These are phyloP conservation scores for Apiospora sp. DNA, from an alignment of 2,329 filamentous ascomycete genomes.

Conservation along the genomic window DNA sequence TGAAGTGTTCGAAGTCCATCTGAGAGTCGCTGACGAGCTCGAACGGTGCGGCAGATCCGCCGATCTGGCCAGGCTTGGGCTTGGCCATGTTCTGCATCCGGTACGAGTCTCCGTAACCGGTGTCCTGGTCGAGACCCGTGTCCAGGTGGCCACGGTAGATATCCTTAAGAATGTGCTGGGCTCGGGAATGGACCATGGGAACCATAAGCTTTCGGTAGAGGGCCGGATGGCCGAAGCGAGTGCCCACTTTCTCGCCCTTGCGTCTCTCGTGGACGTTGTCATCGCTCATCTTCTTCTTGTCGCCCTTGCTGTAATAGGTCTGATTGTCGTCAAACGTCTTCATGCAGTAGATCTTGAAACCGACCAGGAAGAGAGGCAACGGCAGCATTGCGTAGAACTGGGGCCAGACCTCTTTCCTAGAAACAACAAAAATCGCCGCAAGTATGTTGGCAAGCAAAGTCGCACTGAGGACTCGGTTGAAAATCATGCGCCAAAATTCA, in stretches of 20 bases:
- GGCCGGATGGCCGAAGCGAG: conserved; percentile 87
- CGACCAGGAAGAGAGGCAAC: conserved; percentile 77
- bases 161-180: conserved; percentile 81
- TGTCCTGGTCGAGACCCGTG: conserved; percentile 66
- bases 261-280: conserved; percentile 56
- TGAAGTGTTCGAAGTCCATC: conserved; percentile 89
- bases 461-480: conserved; percentile 89
- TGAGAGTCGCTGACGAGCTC: conserved; percentile 86
- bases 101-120: conserved; percentile 83
- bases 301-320: conserved; percentile 71
- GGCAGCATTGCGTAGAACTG: conserved; percentile 82
- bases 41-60: conserved; percentile 67
- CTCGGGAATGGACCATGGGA: conserved; percentile 91
- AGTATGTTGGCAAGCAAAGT: conserved; percentile 80
- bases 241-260: conserved; percentile 71
- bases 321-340: conserved; percentile 80
- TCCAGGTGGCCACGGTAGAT: conserved; percentile 83
- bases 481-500: conserved; percentile 90
- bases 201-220: conserved; percentile 91
- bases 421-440: conserved; percentile 78
- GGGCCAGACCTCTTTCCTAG: conserved; percentile 65
- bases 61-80: conserved; percentile 48
- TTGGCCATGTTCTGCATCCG: conserved; percentile 76
- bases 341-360: conserved; percentile 87
- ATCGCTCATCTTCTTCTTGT: conserved; percentile 52